Conservation (phyloP, 192 early-diverging fungal species). For the Hyaloraphidium curvatum region DNA sequence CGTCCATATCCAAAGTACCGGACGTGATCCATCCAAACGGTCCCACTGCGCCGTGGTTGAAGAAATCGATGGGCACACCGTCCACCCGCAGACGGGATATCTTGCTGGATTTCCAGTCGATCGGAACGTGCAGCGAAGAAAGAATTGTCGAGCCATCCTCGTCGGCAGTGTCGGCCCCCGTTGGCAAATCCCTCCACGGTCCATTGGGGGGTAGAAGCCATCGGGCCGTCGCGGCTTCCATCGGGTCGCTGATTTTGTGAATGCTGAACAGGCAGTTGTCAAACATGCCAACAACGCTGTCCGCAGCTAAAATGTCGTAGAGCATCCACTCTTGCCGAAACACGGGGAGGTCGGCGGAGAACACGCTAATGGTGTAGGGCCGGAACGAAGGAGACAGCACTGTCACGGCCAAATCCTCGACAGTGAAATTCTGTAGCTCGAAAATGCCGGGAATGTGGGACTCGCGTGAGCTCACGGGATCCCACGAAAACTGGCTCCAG, state of each 20-base stretch:
- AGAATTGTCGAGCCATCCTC: no score
- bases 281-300: slow-evolving; percentile 74
- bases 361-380: slow-evolving; percentile 72
- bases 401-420: slow-evolving; percentile 77
- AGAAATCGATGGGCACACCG: slow-evolving; percentile 72
- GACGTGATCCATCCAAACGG: slow-evolving; percentile 89
- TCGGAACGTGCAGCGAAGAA: no score
- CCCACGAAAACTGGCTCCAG: slow-evolving; percentile 32
- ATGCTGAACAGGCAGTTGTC: slow-evolving; percentile 90
- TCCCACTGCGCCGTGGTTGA: slow-evolving; percentile 65
- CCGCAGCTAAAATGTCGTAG: slow-evolving; percentile 74
- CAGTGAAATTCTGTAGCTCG: slow-evolving; percentile 55
- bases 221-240: no score
- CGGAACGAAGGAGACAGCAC: slow-evolving; percentile 72
- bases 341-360: slow-evolving; percentile 56
- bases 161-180: no score
- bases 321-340: slow-evolving; percentile 86
- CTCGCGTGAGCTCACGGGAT: slow-evolving; percentile 27
- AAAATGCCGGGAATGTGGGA: slow-evolving; percentile 56
- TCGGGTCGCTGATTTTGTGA: slow-evolving; percentile 44
- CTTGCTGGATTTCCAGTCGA: no score
- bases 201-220: no score
- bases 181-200: no score
- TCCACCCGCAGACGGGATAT: slow-evolving; percentile 68
- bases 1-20: slow-evolving; percentile 63